These are phyloP conservation scores for Miscanthus lutarioriparius DNA, from an alignment of 176 grass and related monocot genomes.

Conservation along the genomic window DNA sequence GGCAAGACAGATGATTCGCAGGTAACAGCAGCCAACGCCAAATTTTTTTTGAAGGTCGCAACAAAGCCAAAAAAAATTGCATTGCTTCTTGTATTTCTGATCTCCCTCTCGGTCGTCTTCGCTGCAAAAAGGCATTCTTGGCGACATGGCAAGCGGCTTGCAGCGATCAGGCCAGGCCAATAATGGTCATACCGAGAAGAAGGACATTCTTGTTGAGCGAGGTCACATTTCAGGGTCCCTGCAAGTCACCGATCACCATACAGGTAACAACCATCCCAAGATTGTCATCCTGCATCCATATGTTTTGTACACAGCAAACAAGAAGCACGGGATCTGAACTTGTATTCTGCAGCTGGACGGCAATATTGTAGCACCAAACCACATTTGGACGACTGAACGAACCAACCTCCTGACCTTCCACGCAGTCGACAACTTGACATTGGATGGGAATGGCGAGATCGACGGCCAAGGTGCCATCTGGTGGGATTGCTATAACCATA, in stretches of 20 bases:
- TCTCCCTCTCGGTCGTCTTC: too few species aligned
- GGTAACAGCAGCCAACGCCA: too few species aligned
- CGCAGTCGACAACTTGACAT: slow-evolving; percentile 28
- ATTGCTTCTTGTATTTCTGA: not conserved
- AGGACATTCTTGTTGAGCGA: slow-evolving; percentile 43
- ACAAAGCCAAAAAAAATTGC: too few species aligned
- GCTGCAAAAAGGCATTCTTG: slow-evolving; percentile 41
- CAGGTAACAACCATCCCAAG: slow-evolving; percentile 49
- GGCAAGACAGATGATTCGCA: slow-evolving; percentile 50
- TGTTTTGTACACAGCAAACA: not conserved
- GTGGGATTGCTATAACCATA: slow-evolving; percentile 54
- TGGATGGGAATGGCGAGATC: slow-evolving; percentile 55
- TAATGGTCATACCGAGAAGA: slow-evolving; percentile 41
- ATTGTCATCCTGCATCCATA: not conserved
- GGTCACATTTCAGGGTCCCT: slow-evolving; percentile 42
- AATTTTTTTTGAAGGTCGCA: too few species aligned
- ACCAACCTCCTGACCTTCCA: slow-evolving; percentile 49
- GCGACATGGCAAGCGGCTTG: slow-evolving; percentile 55
- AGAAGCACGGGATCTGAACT: not conserved
- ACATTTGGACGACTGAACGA: slow-evolving; percentile 38
- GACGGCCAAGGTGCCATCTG: slow-evolving; percentile 63
- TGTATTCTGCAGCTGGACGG: slow-evolving; percentile 52
- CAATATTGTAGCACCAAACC: slow-evolving; percentile 49
- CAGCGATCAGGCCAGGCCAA: not conserved
- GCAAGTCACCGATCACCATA: slow-evolving; percentile 40